Percentiles rank a stretch among this genome's conserved stretches.
Evolutionary conservation across 148 eudicot genomes (phyloP).

Genomic region (Vaccinium macrocarpon): DNA sequence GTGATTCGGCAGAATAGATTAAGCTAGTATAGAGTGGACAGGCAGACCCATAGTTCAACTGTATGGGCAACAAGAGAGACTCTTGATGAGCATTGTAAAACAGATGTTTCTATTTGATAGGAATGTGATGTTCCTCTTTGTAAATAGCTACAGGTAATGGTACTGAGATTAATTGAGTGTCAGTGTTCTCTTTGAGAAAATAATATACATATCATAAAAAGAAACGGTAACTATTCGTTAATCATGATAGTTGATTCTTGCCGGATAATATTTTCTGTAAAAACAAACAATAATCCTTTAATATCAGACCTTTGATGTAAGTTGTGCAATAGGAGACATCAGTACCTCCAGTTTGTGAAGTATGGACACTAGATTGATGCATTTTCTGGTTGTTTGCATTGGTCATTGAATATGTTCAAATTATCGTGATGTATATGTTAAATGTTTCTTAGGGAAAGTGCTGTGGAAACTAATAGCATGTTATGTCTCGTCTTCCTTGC

Average conservation of each 20-base stretch:
- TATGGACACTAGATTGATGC: neutral
- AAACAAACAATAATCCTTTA: neutral
- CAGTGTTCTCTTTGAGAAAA: too few relatives aligned
- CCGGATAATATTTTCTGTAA: neutral
- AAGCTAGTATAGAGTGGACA: too few relatives aligned
- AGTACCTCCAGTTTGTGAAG: neutral
- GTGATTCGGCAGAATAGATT: too few relatives aligned
- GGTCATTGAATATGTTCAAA: neutral
- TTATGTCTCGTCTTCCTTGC: constrained; percentile 16
- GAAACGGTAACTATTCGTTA: neutral
- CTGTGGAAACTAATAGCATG: neutral
- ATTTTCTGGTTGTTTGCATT: neutral
- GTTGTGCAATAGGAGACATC: neutral
- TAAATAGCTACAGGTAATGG: too few relatives aligned
- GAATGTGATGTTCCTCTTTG: too few relatives aligned
- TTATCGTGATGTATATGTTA: neutral
- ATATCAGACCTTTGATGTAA: neutral
- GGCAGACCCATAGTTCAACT: too few relatives aligned
- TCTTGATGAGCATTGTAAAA: too few relatives aligned
- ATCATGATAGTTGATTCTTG: neutral
- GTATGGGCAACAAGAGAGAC: too few relatives aligned
- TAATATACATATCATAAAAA: too few relatives aligned
- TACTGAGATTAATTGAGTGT: too few relatives aligned
- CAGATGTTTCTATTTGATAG: too few relatives aligned
- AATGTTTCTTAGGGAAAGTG: neutral